Conservation (phyloP, 495 filamentous ascomycete genomes). For the Penicillium chermesinum region DNA sequence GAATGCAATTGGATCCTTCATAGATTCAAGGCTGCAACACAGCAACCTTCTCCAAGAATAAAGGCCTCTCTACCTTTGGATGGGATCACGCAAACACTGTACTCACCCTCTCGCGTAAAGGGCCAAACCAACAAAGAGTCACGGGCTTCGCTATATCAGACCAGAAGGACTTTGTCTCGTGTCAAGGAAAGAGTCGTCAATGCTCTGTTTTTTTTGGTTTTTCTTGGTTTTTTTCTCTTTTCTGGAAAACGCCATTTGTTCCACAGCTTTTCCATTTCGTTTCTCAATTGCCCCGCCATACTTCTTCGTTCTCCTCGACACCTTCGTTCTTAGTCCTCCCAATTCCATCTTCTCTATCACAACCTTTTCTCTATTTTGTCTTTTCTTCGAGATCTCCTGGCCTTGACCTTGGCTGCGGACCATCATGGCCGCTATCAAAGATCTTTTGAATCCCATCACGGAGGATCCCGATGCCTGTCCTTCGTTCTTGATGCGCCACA, state of each 20-base stretch:
- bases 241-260: slow-evolving; percentile 22
- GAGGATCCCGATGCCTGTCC: too few species aligned
- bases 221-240: too few species aligned
- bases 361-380: slow-evolving; percentile 3
- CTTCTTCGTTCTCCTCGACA: slow-evolving; percentile 1
- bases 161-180: slow-evolving; percentile 18
- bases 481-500: too few species aligned
- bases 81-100: slow-evolving; percentile 15
- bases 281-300: slow-evolving; percentile 1
- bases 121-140: slow-evolving; percentile 8
- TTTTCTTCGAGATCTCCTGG: background rate
- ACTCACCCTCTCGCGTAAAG: slow-evolving; percentile 7
- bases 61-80: too few species aligned
- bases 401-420: background rate
- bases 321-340: slow-evolving; percentile 5
- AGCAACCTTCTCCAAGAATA: background rate
- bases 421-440: slow-evolving; percentile 29
- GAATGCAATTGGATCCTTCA: background rate
- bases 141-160: slow-evolving; percentile 8
- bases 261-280: slow-evolving; percentile 7
- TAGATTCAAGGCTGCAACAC: background rate
- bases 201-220: slow-evolving; percentile 15
- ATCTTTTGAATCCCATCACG: slow-evolving; percentile 28
- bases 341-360: slow-evolving; percentile 15
- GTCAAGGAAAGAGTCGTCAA: slow-evolving; percentile 5